Conservation (phyloP, 208 protist species). For the Leishmania turanica region DNA sequence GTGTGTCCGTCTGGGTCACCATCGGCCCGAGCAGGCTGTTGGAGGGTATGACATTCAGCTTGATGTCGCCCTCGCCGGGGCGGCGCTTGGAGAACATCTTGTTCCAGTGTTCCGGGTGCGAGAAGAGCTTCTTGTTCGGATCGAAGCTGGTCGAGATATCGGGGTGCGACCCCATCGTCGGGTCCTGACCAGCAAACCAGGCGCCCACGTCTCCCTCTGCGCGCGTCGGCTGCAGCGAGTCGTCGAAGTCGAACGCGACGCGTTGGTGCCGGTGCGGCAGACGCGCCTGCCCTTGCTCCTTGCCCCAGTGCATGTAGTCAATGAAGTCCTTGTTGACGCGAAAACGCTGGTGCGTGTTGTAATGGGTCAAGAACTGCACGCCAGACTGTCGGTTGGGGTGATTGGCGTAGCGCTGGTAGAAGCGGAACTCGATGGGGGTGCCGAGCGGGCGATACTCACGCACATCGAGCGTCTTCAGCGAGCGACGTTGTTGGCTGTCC, state of each 20-base stretch:
- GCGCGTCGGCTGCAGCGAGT: constrained; percentile 76
- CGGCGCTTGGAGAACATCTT: constrained; percentile 89
- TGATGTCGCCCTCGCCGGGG: constrained; percentile 85
- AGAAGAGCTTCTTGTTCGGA: constrained; percentile 83
- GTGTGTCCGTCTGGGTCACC: constrained; percentile 79
- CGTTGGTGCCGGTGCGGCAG: constrained; percentile 91
- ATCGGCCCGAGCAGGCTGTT: constrained; percentile 75
- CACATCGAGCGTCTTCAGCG: constrained; percentile 85
- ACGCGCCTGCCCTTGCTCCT: constrained; percentile 88
- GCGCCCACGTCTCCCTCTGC: constrained; percentile 29
- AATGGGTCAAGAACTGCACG: constrained; percentile 91
- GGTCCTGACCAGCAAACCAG: constrained; percentile 82
- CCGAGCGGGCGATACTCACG: constrained; percentile 83
- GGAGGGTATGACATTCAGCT: constrained; percentile 59
- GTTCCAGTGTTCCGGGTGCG: constrained; percentile 91
- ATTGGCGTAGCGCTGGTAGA: constrained; percentile 92
- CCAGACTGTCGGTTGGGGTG: constrained; percentile 89
- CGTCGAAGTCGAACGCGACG: constrained; percentile 91
- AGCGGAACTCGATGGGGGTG: constrained; percentile 91
- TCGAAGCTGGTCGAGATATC: constrained; percentile 72
- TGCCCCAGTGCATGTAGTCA: constrained; percentile 93
- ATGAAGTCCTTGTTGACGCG: constrained; percentile 91
- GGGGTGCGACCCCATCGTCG: constrained; percentile 54
- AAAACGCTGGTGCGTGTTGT: constrained; percentile 89
- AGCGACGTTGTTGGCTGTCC: constrained; percentile 36